Base-by-base conservation (phyloP, 352 stramenopile genomes). In the Phytophthora macrochlamydospora region DNA sequence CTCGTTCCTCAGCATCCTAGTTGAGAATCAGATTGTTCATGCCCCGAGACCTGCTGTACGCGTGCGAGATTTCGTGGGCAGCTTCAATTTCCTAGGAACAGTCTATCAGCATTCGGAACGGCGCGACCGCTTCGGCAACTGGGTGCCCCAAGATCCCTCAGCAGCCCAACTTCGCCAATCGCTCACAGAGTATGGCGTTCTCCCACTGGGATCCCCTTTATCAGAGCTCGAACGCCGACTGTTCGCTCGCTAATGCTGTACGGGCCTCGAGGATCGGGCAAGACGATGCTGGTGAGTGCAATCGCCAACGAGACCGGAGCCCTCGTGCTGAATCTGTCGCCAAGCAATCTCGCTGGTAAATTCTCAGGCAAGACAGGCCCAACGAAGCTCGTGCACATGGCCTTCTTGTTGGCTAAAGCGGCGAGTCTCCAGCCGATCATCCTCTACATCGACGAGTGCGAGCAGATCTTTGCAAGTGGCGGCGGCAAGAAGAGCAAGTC, bases 371-470 rank as follows among this genome's bases (percentile, higher is more conserved):
- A 98, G 54, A 94, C 81, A 5, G 94, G 91, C 0, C 85, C 93
- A 0, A 98, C 91, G 1, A 98, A 98, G 65, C 79, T 98, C 31
- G 75, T 98, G 32, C 95, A 99, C 75, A 98, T 98, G 91, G 87
- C 84, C n/a, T 98, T 98, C 60, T 71, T 87, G 43, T 73, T 99
- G 40, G 92, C 95, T 24, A 97, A 93, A 57, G 87, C 97, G 30
- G 46, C 80, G n/a, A 67, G 70, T 8, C 75, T 98, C 32, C 83
- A 91, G 61, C 95, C 94, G 4, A 85, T 97, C 31, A 85, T 98
- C 14, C 93, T 98, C 56, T 98, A 98, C 75, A 94, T 98, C 3
- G 93, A 98, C 64, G 79, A 98, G 13, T 97, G 87, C 56, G 92
- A 98, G 48, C 83, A 98, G 59, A 83, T 98, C 32, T 97, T 97